These are phyloP conservation scores for Solidago caesia DNA, from an alignment of 129 eudicot genomes.

Conservation along the genomic window DNA sequence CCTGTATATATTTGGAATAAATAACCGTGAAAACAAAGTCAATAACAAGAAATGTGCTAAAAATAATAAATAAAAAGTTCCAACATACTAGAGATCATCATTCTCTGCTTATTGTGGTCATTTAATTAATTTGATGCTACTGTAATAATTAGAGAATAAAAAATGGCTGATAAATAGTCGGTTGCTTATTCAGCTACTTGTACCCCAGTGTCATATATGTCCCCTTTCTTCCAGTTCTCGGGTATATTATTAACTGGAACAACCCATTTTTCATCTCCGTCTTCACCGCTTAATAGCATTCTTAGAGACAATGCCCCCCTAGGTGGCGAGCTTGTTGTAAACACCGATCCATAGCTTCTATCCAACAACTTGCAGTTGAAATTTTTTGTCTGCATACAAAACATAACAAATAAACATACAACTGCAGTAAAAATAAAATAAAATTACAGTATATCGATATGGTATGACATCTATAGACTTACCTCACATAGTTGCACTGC, in stretches of 20 bases:
- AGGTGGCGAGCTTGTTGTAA: slow-evolving; percentile 77
- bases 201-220: slow-evolving; percentile 71
- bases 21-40: slow-evolving; percentile 1
- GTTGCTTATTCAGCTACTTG: slow-evolving; percentile 47
- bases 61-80: not conserved
- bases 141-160: slow-evolving; percentile 12
- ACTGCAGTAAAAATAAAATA: not conserved
- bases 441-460: not conserved
- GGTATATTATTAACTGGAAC: slow-evolving; percentile 69
- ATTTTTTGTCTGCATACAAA: slow-evolving; percentile 50
- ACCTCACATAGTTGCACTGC: slow-evolving; percentile 92
- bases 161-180: not conserved
- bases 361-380: slow-evolving; percentile 67
- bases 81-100: slow-evolving; percentile 6
- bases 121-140: not conserved
- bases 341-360: slow-evolving; percentile 78
- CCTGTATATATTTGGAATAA: not conserved
- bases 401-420: slow-evolving; percentile 1
- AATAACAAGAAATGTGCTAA: not conserved
- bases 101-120: slow-evolving; percentile 25
- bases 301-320: slow-evolving; percentile 65
- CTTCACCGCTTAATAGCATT: slow-evolving; percentile 72
- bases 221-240: slow-evolving; percentile 71
- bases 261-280: slow-evolving; percentile 73
- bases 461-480: not conserved